Evolutionary conservation across 2,329 filamentous ascomycete genomes (phyloP).

Genomic region (Sphaerostilbella broomeana): DNA sequence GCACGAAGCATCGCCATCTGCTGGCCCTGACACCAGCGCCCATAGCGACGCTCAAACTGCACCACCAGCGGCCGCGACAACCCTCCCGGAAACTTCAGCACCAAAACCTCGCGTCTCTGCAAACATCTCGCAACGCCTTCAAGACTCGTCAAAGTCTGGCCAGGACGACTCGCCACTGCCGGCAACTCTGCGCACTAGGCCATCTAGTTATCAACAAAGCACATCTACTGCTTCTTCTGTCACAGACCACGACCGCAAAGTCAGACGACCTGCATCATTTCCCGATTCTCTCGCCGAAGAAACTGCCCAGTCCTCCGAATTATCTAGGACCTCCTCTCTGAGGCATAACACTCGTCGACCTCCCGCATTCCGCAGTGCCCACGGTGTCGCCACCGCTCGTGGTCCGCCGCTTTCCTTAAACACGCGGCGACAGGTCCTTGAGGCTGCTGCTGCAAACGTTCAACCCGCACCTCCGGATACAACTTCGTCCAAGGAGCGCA

Average conservation of each 20-base stretch:
- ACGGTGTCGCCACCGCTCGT: constrained; percentile 27
- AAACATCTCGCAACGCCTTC: constrained; percentile 7
- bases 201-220: constrained; percentile 14
- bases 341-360: constrained; percentile 33
- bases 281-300: constrained; percentile 12
- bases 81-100: constrained; percentile 1
- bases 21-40: background rate
- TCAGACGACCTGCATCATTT: constrained; percentile 14
- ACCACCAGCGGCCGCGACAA: background rate
- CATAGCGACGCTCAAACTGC: background rate
- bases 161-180: constrained; percentile 10
- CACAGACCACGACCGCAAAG: constrained; percentile 2
- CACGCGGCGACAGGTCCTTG: constrained; percentile 27
- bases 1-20: constrained; percentile 3
- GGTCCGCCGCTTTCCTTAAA: constrained; percentile 27
- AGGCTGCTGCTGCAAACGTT: constrained; percentile 22
- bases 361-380: constrained; percentile 32
- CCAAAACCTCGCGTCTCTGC: constrained; percentile 2
- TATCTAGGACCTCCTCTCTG: constrained; percentile 22
- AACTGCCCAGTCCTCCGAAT: constrained; percentile 18
- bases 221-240: constrained; percentile 10
- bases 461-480: constrained; percentile 18
- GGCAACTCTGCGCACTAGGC: constrained; percentile 11
- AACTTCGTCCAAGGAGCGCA: constrained; percentile 16
- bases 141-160: constrained; percentile 1